A percentile compares a stretch with the other conserved stretches of the same genome.
These are phyloP conservation scores for Penicillium paneum DNA, from an alignment of 2,329 filamentous ascomycete genomes.

Conservation along the genomic window DNA sequence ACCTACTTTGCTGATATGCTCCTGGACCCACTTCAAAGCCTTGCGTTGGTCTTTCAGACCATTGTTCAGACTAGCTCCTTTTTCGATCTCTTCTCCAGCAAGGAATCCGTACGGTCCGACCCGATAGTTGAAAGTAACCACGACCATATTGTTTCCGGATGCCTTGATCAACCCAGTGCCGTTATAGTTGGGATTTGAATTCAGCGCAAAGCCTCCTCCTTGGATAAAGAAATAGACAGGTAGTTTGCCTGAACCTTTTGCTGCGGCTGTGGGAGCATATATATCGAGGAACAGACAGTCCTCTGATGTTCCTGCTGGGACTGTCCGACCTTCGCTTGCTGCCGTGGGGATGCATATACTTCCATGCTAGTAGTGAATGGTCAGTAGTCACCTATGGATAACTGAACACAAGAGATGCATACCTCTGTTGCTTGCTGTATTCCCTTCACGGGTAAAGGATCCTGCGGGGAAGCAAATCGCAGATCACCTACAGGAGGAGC, in stretches of 20 bases:
- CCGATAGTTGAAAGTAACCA: constrained; percentile 73
- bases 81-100: constrained; percentile 53
- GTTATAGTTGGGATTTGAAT: constrained; percentile 60
- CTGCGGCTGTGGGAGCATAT: constrained; percentile 35
- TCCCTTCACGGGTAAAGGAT: constrained; percentile 51
- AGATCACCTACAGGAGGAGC: constrained; percentile 63
- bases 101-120: constrained; percentile 73
- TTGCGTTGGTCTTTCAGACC: constrained; percentile 69
- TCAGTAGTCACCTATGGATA: constrained; percentile 8
- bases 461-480: constrained; percentile 65
- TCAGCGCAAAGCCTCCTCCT: constrained; percentile 60
- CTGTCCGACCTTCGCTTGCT: constrained; percentile 51
- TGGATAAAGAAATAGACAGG: constrained; percentile 64
- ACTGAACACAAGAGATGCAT: constrained; percentile 14
- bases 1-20: constrained; percentile 54
- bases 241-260: constrained; percentile 40
- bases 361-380: constrained; percentile 35
- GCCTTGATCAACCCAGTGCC: constrained; percentile 60
- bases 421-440: constrained; percentile 57
- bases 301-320: constrained; percentile 50
- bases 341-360: constrained; percentile 64
- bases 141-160: constrained; percentile 59
- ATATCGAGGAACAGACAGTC: constrained; percentile 46
- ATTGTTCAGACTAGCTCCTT: constrained; percentile 59
- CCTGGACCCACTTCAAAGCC: constrained; percentile 66